phyloP scores from a whole-genome alignment of 2,329 filamentous ascomycete genomes.

The Xylaria digitata region DNA sequence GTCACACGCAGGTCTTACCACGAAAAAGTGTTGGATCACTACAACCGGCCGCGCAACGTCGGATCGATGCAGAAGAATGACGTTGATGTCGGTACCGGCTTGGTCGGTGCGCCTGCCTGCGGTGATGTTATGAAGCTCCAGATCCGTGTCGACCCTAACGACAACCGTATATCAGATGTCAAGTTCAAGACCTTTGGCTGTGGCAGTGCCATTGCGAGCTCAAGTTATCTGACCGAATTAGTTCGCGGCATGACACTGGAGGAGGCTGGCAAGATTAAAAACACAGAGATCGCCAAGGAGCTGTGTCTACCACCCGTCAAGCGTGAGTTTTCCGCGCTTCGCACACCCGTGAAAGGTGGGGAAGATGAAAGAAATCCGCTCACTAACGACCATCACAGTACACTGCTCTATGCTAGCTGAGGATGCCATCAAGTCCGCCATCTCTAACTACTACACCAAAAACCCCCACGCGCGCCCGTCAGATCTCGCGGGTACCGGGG shows the following conservation, averaged over 20 bases:
- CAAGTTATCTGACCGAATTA: slow-evolving; percentile 92
- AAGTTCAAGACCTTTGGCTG: slow-evolving; percentile 89
- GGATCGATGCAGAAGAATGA: slow-evolving; percentile 80
- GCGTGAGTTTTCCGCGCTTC: slow-evolving; percentile 58
- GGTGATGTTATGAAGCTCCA: slow-evolving; percentile 95
- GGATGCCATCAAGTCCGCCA: slow-evolving; percentile 92
- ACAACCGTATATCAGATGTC: slow-evolving; percentile 80
- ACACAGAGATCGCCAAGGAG: slow-evolving; percentile 98
- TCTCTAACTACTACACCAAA: slow-evolving; percentile 91
- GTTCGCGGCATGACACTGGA: slow-evolving; percentile 97
- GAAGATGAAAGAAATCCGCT: slow-evolving; percentile 36
- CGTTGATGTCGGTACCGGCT: slow-evolving; percentile 77
- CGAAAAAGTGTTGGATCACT: slow-evolving; percentile 80
- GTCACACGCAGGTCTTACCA: slow-evolving; percentile 61
- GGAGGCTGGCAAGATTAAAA: slow-evolving; percentile 90
- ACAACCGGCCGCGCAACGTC: slow-evolving; percentile 82
- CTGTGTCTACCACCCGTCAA: slow-evolving; percentile 83
- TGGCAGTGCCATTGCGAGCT: slow-evolving; percentile 90
- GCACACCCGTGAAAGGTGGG: background rate
- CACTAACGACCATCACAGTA: slow-evolving; percentile 59
- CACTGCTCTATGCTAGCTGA: slow-evolving; percentile 95
- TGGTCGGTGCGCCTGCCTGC: slow-evolving; percentile 88
- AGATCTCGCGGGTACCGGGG: slow-evolving; percentile 79
- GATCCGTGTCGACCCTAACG: slow-evolving; percentile 81
- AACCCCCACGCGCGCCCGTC: slow-evolving; percentile 81